Percentiles rank a stretch among this genome's conserved stretches.
Conservation (phyloP, 73 alveolate species). For the Paramecium caudatum region DNA sequence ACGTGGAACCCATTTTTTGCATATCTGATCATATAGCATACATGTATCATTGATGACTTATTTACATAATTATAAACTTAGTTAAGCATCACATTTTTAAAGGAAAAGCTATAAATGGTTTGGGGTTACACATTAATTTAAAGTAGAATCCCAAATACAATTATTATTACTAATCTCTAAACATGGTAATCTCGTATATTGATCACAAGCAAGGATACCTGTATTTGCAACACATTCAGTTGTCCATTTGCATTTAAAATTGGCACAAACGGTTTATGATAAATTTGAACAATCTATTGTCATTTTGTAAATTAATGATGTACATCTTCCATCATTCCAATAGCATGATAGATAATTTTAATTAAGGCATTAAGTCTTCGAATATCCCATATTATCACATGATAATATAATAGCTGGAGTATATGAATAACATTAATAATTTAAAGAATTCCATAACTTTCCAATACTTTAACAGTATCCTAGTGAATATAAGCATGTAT, state of each 20-base stretch:
- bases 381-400: not conserved
- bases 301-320: not conserved
- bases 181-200: not conserved
- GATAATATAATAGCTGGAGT: not conserved
- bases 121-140: not conserved
- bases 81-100: not conserved
- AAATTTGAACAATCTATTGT: not conserved
- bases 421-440: not conserved
- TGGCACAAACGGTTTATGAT: not conserved
- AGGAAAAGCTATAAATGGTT: too few relatives aligned
- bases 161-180: not conserved
- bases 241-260: conserved; percentile 2
- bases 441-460: not conserved
- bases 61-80: conserved; percentile 22
- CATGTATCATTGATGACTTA: not conserved
- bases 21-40: not conserved
- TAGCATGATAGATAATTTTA: conserved; percentile 8
- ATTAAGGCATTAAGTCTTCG: not conserved
- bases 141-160: not conserved
- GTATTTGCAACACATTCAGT: not conserved
- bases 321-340: not conserved
- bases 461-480: not conserved
- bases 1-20: conserved; percentile 17
- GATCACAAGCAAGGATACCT: not conserved
- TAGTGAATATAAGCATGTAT: not conserved